Base-by-base conservation (phyloP, 371 early-diverging fungal species). In the Zychaea mexicana region DNA sequence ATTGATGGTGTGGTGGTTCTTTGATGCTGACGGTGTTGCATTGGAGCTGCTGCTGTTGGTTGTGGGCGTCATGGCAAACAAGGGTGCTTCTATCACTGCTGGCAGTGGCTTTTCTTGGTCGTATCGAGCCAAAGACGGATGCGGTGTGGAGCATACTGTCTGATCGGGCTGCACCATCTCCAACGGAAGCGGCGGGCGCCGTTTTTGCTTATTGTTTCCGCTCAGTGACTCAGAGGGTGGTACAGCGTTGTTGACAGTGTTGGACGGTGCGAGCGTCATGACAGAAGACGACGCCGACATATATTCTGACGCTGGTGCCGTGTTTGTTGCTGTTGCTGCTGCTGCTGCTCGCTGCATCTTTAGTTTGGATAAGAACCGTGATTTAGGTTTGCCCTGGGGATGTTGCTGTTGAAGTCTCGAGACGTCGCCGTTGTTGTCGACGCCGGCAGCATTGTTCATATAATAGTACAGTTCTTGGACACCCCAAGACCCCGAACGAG, bases 401-500 rank as follows among this genome's bases (percentile, higher is more conserved):
- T 42, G 15, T 42, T 3, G 6, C n/a, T 42, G n/a, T 42, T 42
- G 42, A 17, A 10, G 15, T 36, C 15, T 10, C 15, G 8, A 36
- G 8, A 8, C 36, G 15, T 36, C 10, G 2, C n/a, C 17, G 15
- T 6, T 4, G 42, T 6, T 7, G 42, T 42, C 13, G 42, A 12
- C 36, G 4, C 17, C n/a, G 15, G 42, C 27, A 30, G 60, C 19
- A 49, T 57, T 36, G 31, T 57, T 39, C 22, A 24, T 38, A 24
- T 38, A 57, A 46, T 54, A 54, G 53, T 30, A 45, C 27, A 53
- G 36, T 62, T 54, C 55, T 22, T 54, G 55, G 36, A 21, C 32
- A 28, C 39, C 42, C 62, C 62, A 62, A 6, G 62, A 62, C 26
- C 62, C 62, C 10, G 62, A 62, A 10, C 62, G 62, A 13, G 62